Percentiles rank a stretch among this genome's conserved stretches.
Conservation (phyloP, 768 basidiomycete species). For the Thelephora aurantiotincta region DNA sequence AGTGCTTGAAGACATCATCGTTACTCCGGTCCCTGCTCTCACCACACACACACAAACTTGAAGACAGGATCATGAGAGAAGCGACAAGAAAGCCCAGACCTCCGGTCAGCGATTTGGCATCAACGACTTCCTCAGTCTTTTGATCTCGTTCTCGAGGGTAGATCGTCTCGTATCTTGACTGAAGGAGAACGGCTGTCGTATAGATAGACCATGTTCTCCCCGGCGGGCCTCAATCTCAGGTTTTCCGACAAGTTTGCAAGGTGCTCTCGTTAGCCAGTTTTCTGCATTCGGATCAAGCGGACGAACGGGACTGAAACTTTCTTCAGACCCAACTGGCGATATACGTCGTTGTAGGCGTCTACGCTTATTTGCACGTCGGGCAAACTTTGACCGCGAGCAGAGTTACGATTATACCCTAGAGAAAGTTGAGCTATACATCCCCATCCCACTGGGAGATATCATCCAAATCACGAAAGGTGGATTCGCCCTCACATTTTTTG, state of each 20-base stretch:
- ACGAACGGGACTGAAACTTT: neutral
- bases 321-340: constrained; percentile 33
- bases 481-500: constrained; percentile 2
- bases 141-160: constrained; percentile 13
- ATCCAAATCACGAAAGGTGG: constrained; percentile 64
- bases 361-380: neutral
- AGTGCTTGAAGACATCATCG: constrained; percentile 42
- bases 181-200: constrained; percentile 46
- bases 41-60: constrained; percentile 52
- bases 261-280: constrained; percentile 67
- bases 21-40: constrained; percentile 49
- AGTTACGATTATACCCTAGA: constrained; percentile 90
- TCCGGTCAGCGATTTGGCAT: constrained; percentile 70
- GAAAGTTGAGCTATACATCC: constrained; percentile 82
- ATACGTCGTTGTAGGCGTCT: constrained; percentile 57
- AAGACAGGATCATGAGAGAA: constrained; percentile 72
- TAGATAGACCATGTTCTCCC: constrained; percentile 90
- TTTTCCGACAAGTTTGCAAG: constrained; percentile 81
- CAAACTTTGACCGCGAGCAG: constrained; percentile 22
- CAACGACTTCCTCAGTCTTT: neutral
- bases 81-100: constrained; percentile 62
- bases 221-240: constrained; percentile 58
- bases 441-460: constrained; percentile 78
- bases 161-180: constrained; percentile 37
- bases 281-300: constrained; percentile 13